Conservation (phyloP, 257 asterid species). For the Eustoma russellianum region DNA sequence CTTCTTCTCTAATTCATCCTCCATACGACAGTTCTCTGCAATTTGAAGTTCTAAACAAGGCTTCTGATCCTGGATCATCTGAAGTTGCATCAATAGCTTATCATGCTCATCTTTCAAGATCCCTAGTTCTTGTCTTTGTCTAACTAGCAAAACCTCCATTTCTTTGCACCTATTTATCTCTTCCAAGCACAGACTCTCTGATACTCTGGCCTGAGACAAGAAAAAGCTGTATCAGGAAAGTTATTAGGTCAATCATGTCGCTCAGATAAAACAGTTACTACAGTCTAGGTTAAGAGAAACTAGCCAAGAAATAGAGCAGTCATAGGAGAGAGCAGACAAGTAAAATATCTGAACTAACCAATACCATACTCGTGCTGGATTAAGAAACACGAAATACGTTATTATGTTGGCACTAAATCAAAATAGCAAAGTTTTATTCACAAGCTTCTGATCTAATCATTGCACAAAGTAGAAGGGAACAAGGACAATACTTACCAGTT, state of each 20-base stretch:
- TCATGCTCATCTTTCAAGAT: conserved; percentile 33
- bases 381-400: background rate
- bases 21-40: conserved; percentile 37
- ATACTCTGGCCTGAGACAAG: conserved; percentile 49
- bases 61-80: conserved; percentile 38
- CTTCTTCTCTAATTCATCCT: conserved; percentile 81
- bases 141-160: conserved; percentile 38
- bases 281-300: too few species aligned
- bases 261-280: too few species aligned
- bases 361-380: too few species aligned
- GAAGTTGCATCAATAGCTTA: conserved; percentile 34
- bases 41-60: conserved; percentile 54
- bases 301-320: too few species aligned
- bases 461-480: background rate
- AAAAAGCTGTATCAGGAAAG: conserved; percentile 9
- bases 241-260: too few species aligned
- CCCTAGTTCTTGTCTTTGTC: conserved; percentile 49
- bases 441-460: background rate
- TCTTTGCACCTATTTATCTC: conserved; percentile 36
- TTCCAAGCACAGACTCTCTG: conserved; percentile 36
- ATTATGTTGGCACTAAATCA: background rate
- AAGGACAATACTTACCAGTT: conserved; percentile 30
- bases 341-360: too few species aligned
- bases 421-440: background rate
- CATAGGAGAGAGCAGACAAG: background rate